phyloP scores from a whole-genome alignment of 257 asterid species.

The Schizonepeta tenuifolia region DNA sequence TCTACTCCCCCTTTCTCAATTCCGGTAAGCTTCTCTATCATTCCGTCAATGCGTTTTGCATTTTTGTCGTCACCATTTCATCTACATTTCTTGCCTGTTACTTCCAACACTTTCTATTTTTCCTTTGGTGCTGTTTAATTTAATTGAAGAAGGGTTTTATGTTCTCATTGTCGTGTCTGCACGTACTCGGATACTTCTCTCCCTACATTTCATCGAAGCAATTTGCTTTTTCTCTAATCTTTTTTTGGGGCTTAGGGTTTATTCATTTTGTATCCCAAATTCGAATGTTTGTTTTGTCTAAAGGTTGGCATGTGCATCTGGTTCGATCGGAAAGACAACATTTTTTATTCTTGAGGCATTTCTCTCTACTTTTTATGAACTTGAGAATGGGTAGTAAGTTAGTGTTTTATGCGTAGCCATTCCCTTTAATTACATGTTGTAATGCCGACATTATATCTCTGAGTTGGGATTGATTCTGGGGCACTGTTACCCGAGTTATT shows the following conservation, averaged over 20 bases:
- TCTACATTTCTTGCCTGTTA: neutral
- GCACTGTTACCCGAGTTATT: neutral
- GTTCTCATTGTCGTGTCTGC: neutral
- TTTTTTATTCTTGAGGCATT: neutral
- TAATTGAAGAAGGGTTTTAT: neutral
- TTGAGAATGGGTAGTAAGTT: slow-evolving; percentile 8
- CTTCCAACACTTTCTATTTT: neutral
- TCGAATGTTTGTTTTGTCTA: too few relatives aligned
- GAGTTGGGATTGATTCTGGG: neutral
- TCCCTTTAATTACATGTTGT: neutral
- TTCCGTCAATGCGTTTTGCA: neutral
- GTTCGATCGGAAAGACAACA: neutral
- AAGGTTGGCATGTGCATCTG: neutral
- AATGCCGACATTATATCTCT: neutral
- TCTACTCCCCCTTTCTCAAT: slow-evolving; percentile 1
- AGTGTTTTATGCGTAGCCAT: slow-evolving; percentile 7
- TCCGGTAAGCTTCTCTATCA: slow-evolving; percentile 22
- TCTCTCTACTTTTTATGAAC: neutral
- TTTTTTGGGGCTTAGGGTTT: slow-evolving; percentile 37
- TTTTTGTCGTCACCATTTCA: neutral
- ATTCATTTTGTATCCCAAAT: neutral
- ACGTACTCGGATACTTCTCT: neutral
- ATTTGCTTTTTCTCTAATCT: neutral
- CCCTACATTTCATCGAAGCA: neutral
- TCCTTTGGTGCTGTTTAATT: neutral